Base-by-base conservation (phyloP, 1,284 basidiomycete genomes). In the Leccinum angustisporum region DNA sequence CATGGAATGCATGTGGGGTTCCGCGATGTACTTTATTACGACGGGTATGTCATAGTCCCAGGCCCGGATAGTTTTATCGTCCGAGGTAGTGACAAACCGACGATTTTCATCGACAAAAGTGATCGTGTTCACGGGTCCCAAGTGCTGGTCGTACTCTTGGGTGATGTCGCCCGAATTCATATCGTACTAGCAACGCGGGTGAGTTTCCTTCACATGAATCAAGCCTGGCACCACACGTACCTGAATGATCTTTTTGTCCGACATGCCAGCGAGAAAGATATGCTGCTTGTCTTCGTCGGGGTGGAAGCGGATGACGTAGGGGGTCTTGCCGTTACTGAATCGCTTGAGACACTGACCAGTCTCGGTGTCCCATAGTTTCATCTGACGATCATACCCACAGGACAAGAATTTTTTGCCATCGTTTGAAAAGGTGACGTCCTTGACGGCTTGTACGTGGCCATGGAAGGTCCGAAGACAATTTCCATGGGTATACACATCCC, bases 1-100 rank as follows among this genome's bases (percentile, higher is more conserved):
- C 96, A 99, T 98, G 38, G 95, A 97, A 78, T 99, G 96, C 97
- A 99, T 99, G 73, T 95, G 90, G 9, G 97, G 97, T 76, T 99
- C 97, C 34, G 97, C 96, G 64, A 99, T 98, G 77, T 98, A 97
- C 78, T 99, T 99, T 84, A 99, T 98, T 62, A 98, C 95, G 30
- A 99, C 96, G 5, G 96, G 96, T 66, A 98, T 98, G 78, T 98
- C 95, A 75, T 91, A 97, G 76, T 97, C 94, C 97, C 97, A 99
- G 18, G 94, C 97, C 57, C 97, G 91, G 72, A 99, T 97, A 6
- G 95, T 98, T 81, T 99, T 99, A 80, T 99, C 97, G 76, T 99
- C 97, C 14, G 95, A 98, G 8, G 97, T 98, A 2, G 97, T 98
- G 55, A 99, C 91, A 76, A 99, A 99, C 57, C 97, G 88, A 64